Base-by-base conservation (phyloP, 192 early-diverging fungal species). In the Pilaira anomala region DNA sequence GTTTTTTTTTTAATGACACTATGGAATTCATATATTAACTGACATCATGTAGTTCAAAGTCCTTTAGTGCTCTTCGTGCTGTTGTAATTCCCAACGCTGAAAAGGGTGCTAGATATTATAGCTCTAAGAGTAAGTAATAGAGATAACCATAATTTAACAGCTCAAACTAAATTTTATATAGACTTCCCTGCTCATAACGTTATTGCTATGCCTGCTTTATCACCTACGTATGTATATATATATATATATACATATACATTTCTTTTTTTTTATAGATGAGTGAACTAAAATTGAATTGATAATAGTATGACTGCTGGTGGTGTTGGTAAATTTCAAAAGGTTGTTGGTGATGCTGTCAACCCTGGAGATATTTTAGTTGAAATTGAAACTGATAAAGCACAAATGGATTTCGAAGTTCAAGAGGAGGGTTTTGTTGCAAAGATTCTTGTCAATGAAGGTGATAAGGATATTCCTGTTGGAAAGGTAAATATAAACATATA, bases 371-470 rank as follows among this genome's bases (percentile, higher is more conserved):
- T 96, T 39, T 76, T 98, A 41, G 85, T 95, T n/a, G 93, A 96
- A 75, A 93, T 99, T 57, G 97, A 99, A 76, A 99, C 97, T 22
- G 97, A 99, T 74, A 99, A 99, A 88, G 97, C 97, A 9, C 91
- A 93, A 74, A 97, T 99, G 94, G 97, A 99, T 71, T 94, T 99
- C 57, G 97, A 99, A 76, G 94, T 91, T 65, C 95, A 97, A 78
- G 97, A 99, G 63, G 97, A 99, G 66, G 97, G 97, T 18, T 91
- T 86, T 60, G 68, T 99, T 48, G 97, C 93, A 72, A 94, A 97
- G 86, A 91, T 97, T 65, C 81, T 99, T 73, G 75, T 89, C 25
- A 83, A 88, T 13, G 73, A 78, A 24, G 93, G 93, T 33, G 79
- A 83, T 61, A 97, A 99, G 86, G 94, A 98, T 68, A 80, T 99